These are phyloP conservation scores for Tricholoma flavovirens DNA, from an alignment of 768 basidiomycete species.

Conservation along the genomic window DNA sequence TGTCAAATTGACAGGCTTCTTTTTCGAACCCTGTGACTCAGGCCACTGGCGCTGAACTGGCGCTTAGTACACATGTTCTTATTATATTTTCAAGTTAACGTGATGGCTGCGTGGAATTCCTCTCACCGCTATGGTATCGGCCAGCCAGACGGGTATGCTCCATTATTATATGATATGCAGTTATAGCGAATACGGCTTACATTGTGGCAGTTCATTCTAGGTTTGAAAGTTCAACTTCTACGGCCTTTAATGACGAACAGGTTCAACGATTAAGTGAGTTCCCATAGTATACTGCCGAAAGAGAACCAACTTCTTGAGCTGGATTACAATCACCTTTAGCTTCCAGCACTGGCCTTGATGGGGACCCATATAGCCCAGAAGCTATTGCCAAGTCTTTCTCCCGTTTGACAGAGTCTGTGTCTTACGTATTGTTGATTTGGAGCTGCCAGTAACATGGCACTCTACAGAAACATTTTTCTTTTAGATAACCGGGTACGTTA, in stretches of 20 bases:
- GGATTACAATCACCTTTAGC: background rate
- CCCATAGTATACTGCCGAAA: too few species aligned
- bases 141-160: background rate
- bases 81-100: too few species aligned
- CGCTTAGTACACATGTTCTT: too few species aligned
- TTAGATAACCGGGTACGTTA: background rate
- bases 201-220: background rate
- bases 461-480: background rate
- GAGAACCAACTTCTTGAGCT: background rate
- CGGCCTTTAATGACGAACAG: background rate
- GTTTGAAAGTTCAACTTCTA: background rate
- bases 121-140: background rate
- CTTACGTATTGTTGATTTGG: background rate
- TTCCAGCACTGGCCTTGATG: background rate
- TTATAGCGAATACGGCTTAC: background rate
- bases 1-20: too few species aligned
- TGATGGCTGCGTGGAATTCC: too few species aligned
- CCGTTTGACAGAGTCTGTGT: background rate
- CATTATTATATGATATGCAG: background rate
- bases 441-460: background rate
- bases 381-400: background rate
- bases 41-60: too few species aligned
- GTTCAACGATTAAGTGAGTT: background rate
- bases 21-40: too few species aligned
- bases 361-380: background rate